Base-by-base conservation (phyloP, 306 rosid species). In the apple (Malus domestica) region DNA sequence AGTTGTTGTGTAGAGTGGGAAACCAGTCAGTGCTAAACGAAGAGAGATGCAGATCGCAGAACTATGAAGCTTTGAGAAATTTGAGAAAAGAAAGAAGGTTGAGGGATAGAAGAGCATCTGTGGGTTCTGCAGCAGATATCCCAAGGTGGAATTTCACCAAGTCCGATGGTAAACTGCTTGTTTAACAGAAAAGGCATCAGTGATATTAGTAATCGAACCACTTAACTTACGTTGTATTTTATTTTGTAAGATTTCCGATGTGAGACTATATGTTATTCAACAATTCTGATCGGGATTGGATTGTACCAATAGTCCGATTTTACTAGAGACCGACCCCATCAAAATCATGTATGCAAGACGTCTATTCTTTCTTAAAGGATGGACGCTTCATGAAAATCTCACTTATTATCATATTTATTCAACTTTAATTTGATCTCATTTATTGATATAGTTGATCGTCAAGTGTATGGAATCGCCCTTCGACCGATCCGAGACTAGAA, bases 111-210 rank as follows among this genome's bases (percentile, higher is more conserved):
- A 85, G 85, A 79, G 73, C 82, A 33, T 90, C 96, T 59, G 52
- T 80, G 59, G 79, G 85, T 80, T 86, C 90, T 71, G 84, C 91
- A 38, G 78, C 90, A 54, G 93, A 88, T 79, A 58, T 85, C 61
- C 83, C 82, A 76, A 87, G 81, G 76, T 68, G 84, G 79, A 81
- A 85, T 75, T 87, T 93, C 79, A 66, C 78, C 3, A 81, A 58
- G n/a, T 62, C 87, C 73, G 83, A 72, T 22, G 91, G 96, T 91
- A 89, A 81, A 58, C 77, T 19, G 40, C 68, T 70, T 52, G n/a
- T 9, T 59, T 10, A 61, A 14, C 6, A 49, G 19, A 4, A 49
- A 49, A 5, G 8, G 20, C 15, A 0, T 49, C 55, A 5, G 6
- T 49, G 19, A 1, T 15, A 49, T 15, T 49, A 15, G 55, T 49